Evolutionary conservation across 192 early-diverging fungal genomes (phyloP).

Genomic region (Gorgonomyces haynaldii): DNA sequence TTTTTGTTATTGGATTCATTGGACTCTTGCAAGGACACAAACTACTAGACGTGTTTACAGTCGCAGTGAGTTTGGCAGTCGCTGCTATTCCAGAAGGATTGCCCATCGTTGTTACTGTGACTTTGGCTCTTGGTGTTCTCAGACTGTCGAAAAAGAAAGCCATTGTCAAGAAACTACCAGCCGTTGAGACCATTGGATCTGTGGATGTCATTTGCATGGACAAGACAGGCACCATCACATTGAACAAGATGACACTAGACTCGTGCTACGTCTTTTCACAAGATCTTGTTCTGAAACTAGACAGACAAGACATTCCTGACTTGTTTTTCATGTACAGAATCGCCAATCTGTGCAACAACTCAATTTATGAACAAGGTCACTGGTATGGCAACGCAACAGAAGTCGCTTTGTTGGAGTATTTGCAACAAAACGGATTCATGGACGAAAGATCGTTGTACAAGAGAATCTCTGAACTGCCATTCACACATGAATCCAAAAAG

Average conservation of each 20-base stretch:
- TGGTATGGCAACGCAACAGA: constrained; percentile 89
- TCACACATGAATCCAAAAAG: constrained; percentile 85
- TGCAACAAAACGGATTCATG: constrained; percentile 36
- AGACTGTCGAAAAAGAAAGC: constrained; percentile 84
- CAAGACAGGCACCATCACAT: constrained; percentile 94
- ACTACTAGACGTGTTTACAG: constrained; percentile 93
- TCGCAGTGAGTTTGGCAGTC: constrained; percentile 79
- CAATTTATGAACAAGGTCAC: constrained; percentile 56
- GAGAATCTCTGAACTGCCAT: constrained; percentile 71
- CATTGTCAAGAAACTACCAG: constrained; percentile 89
- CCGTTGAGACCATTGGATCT: constrained; percentile 86
- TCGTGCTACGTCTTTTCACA: constrained; percentile 31
- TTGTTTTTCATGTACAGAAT: constrained; percentile 33
- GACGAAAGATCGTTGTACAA: constrained; percentile 51
- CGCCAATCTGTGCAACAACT: constrained; percentile 86
- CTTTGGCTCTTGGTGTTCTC: constrained; percentile 83
- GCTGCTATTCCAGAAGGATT: constrained; percentile 98
- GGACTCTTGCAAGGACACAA: constrained; percentile 79
- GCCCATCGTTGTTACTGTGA: constrained; percentile 94
- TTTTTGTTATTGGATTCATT: constrained; percentile 71
- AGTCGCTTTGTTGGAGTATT: constrained; percentile 74
- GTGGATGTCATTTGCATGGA: constrained; percentile 94
- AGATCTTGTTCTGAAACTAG: constrained; percentile 29
- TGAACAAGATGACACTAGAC: constrained; percentile 91
- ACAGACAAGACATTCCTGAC: constrained; percentile 30